Percentiles rank a stretch among this genome's conserved stretches.
Conservation (phyloP, 805 yeast genomes). For the Saccharomyces paradoxus region DNA sequence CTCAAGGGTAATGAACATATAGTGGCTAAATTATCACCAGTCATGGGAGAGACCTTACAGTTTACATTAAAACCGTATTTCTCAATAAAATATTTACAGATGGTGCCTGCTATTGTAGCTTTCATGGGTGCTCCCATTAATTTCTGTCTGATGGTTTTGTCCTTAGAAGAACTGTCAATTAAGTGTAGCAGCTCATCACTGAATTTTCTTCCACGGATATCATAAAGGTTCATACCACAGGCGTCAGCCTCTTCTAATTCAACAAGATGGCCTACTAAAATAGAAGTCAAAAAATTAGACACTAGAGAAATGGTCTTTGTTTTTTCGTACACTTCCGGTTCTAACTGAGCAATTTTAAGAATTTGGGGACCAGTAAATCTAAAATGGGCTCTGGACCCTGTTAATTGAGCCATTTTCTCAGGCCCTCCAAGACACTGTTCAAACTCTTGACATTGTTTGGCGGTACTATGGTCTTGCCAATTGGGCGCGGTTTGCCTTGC, state of each 20-base stretch:
- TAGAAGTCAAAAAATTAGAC: slow-evolving; percentile 67
- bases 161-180: slow-evolving; percentile 16
- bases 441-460: slow-evolving; percentile 52
- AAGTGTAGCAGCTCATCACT: slow-evolving; percentile 46
- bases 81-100: slow-evolving; percentile 51
- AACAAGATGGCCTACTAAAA: slow-evolving; percentile 57
- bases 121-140: slow-evolving; percentile 31
- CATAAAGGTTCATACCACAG: slow-evolving; percentile 88
- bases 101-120: slow-evolving; percentile 36
- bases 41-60: slow-evolving; percentile 65
- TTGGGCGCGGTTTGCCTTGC: slow-evolving; percentile 67
- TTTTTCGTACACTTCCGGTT: slow-evolving; percentile 43
- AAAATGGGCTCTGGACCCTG: slow-evolving; percentile 85
- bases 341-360: slow-evolving; percentile 51
- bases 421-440: slow-evolving; percentile 58
- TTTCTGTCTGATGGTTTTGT: slow-evolving; percentile 24
- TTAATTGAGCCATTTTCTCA: slow-evolving; percentile 46
- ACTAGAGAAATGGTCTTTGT: slow-evolving; percentile 65
- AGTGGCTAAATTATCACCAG: slow-evolving; percentile 90
- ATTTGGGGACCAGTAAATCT: slow-evolving; percentile 92
- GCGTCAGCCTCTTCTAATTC: slow-evolving; percentile 77
- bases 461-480: slow-evolving; percentile 93
- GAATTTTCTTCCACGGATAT: slow-evolving; percentile 49
- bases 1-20: slow-evolving; percentile 71
- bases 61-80: slow-evolving; percentile 54